These are phyloP conservation scores for Penicillium herquei DNA, from an alignment of 495 filamentous ascomycete species.

Conservation along the genomic window DNA sequence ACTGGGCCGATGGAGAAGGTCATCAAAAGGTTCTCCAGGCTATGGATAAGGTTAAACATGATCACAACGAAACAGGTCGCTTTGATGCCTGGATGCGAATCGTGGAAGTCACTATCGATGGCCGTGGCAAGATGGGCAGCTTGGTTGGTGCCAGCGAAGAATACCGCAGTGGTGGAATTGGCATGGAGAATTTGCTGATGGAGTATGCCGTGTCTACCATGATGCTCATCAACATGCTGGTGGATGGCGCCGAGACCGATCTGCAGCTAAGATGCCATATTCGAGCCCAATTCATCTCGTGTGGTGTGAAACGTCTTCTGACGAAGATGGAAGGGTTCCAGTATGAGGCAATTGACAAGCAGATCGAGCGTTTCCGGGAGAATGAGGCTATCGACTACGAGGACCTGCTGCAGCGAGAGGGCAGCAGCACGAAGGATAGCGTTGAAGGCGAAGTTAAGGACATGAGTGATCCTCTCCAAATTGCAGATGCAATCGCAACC, in stretches of 20 bases:
- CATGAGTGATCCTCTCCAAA: constrained; percentile 87
- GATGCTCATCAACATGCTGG: constrained; percentile 94
- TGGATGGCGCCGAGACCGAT: constrained; percentile 86
- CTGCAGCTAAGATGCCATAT: constrained; percentile 91
- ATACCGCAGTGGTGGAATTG: constrained; percentile 93
- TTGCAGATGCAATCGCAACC: constrained; percentile 88
- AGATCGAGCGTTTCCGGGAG: constrained; percentile 87
- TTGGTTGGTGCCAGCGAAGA: constrained; percentile 96
- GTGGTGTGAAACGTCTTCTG: constrained; percentile 91
- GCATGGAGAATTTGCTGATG: constrained; percentile 99
- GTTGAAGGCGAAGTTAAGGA: constrained; percentile 91
- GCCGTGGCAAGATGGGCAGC: constrained; percentile 96
- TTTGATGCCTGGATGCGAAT: constrained; percentile 99
- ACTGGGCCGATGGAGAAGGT: constrained; percentile 94
- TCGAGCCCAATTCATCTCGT: constrained; percentile 91
- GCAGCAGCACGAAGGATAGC: constrained; percentile 83
- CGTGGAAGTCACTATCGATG: constrained; percentile 95
- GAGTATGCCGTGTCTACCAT: constrained; percentile 96
- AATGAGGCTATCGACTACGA: constrained; percentile 99
- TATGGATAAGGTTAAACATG: constrained; percentile 85
- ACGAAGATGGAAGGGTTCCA: constrained; percentile 98
- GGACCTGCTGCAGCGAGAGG: constrained; percentile 90
- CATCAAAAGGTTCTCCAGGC: constrained; percentile 92
- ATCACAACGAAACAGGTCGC: constrained; percentile 88
- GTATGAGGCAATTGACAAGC: constrained; percentile 98